Evolutionary conservation across 78 protist species (phyloP).

Genomic region (Speleostelium caveatum): DNA sequence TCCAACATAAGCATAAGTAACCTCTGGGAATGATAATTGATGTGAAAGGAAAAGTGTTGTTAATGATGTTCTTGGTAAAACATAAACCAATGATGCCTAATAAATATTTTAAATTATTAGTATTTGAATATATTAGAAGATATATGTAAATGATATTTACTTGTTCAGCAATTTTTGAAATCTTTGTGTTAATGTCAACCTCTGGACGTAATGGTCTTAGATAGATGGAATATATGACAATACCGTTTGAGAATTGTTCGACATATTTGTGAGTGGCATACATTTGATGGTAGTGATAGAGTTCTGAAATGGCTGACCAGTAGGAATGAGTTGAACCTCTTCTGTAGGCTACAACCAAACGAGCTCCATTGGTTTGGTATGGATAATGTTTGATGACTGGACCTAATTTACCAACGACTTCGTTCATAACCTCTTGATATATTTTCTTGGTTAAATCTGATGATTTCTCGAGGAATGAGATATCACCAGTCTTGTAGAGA

Average conservation of each 20-base stretch:
- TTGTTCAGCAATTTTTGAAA: constrained; percentile 74
- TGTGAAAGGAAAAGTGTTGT: constrained; percentile 55
- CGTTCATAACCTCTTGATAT: constrained; percentile 65
- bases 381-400: constrained; percentile 72
- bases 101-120: background rate
- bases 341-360: constrained; percentile 56
- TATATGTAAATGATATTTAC: constrained; percentile 5
- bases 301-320: constrained; percentile 63
- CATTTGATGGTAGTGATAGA: constrained; percentile 67
- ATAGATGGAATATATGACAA: constrained; percentile 53
- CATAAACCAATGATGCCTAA: constrained; percentile 68
- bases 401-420: constrained; percentile 46
- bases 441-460: constrained; percentile 48
- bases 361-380: constrained; percentile 60
- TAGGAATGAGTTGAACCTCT: constrained; percentile 76
- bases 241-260: constrained; percentile 76
- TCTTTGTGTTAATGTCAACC: constrained; percentile 60
- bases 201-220: constrained; percentile 60
- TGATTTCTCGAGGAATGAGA: constrained; percentile 48
- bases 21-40: constrained; percentile 78
- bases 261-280: constrained; percentile 76
- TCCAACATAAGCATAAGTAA: constrained; percentile 70
- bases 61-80: constrained; percentile 72
- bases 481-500: constrained; percentile 49
- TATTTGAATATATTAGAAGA: background rate